Evolutionary conservation across 495 filamentous ascomycete genomes (phyloP).

Genomic region (Penicillium subrubescens): DNA sequence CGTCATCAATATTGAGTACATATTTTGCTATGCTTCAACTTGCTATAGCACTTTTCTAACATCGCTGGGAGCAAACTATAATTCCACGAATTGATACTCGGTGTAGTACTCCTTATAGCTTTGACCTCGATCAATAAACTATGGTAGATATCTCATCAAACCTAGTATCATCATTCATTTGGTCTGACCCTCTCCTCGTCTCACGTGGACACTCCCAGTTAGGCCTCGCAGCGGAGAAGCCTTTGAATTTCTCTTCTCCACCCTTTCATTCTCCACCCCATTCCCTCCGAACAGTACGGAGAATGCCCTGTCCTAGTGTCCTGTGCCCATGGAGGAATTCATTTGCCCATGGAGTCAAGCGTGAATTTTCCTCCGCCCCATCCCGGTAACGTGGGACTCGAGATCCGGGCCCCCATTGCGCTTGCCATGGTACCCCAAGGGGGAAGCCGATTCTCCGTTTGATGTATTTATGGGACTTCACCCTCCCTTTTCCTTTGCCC

Average conservation of each 20-base stretch:
- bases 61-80: background rate
- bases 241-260: conserved; percentile 20
- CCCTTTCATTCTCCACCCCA: conserved; percentile 26
- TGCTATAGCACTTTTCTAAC: background rate
- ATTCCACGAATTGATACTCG: background rate
- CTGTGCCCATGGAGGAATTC: conserved; percentile 22
- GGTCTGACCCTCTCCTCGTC: background rate
- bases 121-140: background rate
- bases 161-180: background rate
- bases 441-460: conserved; percentile 28
- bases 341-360: conserved; percentile 4
- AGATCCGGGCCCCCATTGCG: conserved; percentile 45
- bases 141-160: background rate
- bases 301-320: conserved; percentile 4
- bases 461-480: conserved; percentile 27
- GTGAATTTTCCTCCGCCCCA: conserved; percentile 32
- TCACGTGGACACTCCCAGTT: conserved; percentile 24
- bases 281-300: conserved; percentile 25
- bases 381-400: conserved; percentile 30
- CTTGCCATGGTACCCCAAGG: conserved; percentile 40
- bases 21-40: background rate
- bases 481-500: conserved; percentile 9
- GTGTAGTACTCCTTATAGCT: background rate
- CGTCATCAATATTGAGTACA: background rate
- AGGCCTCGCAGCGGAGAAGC: background rate